Percentiles rank a stretch among this genome's conserved stretches.
Evolutionary conservation across 176 grass and related monocot species (phyloP).

Genomic region (Rhynchospora breviuscula): DNA sequence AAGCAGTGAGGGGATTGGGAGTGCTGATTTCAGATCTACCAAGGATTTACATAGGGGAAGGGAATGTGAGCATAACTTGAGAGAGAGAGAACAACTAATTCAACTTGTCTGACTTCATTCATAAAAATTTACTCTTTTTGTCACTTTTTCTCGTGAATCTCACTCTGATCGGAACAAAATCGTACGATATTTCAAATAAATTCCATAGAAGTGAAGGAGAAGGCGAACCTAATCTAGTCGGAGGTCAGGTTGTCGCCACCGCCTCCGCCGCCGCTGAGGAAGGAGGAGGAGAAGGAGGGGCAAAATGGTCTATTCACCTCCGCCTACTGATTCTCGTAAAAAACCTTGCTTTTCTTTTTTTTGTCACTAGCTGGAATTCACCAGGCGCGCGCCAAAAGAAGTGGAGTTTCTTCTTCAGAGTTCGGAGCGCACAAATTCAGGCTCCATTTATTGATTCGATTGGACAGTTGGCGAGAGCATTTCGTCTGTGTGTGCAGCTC

Average conservation of each 20-base stretch:
- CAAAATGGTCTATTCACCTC: not conserved
- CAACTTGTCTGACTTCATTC: not conserved
- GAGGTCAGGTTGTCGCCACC: not conserved
- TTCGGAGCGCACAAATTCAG: not conserved
- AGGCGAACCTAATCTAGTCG: not conserved
- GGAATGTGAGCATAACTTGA: not conserved
- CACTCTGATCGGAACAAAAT: not conserved
- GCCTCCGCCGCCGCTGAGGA: not conserved
- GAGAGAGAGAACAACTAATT: not conserved
- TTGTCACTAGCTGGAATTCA: not conserved
- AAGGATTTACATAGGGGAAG: not conserved
- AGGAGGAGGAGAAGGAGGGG: not conserved
- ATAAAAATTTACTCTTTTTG: not conserved
- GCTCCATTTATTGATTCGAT: not conserved
- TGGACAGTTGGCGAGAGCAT: not conserved
- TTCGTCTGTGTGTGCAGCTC: not conserved
- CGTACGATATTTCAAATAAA: not conserved
- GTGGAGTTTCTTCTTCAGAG: not conserved
- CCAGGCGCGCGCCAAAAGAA: too few relatives aligned
- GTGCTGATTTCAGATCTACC: conserved; percentile 1
- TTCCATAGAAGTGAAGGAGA: not conserved
- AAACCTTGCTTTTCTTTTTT: not conserved
- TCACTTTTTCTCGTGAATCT: not conserved
- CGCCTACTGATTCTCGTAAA: not conserved
- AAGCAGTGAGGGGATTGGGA: not conserved